These are phyloP conservation scores for Nitzschia sp. DNA, from an alignment of 108 stramenopile genomes.

Conservation along the genomic window DNA sequence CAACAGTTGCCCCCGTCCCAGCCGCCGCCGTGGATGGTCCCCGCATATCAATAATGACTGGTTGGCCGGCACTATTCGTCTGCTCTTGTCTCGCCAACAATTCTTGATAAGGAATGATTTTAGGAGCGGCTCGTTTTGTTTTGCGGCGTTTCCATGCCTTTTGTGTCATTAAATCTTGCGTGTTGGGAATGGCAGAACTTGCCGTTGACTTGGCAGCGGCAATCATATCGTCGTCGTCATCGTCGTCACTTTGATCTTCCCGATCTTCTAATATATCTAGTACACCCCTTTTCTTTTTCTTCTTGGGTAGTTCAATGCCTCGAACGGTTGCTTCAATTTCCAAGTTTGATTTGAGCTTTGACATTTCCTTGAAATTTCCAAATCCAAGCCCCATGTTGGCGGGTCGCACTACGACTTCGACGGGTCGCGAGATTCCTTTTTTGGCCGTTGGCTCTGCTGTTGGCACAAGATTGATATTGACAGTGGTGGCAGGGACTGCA, in stretches of 20 bases:
- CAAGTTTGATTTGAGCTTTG: constrained; percentile 71
- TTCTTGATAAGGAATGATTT: constrained; percentile 68
- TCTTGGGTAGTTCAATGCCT: constrained; percentile 38
- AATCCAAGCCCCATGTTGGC: constrained; percentile 85
- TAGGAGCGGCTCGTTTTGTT: constrained; percentile 41
- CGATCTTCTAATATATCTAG: constrained; percentile 17
- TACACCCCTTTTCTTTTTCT: constrained; percentile 3
- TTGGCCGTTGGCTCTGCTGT: neutral
- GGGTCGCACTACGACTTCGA: constrained; percentile 92
- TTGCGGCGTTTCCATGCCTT: constrained; percentile 44
- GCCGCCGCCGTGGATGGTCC: constrained; percentile 41
- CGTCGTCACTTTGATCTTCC: constrained; percentile 20
- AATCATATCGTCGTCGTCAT: neutral
- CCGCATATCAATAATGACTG: constrained; percentile 80
- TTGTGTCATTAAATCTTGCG: constrained; percentile 54
- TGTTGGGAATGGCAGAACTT: constrained; percentile 64
- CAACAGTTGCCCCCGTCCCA: neutral
- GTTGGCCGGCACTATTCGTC: constrained; percentile 4
- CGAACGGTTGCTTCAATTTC: constrained; percentile 82
- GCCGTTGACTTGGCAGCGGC: neutral
- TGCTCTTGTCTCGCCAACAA: constrained; percentile 41
- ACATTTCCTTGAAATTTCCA: constrained; percentile 84
- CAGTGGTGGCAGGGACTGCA: neutral
- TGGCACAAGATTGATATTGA: neutral
- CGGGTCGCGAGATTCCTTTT: constrained; percentile 82